A percentile compares a stretch with the other conserved stretches of the same genome.
Conservation (phyloP, 2,329 filamentous ascomycete genomes). For the Cladobotryum mycophilum region DNA sequence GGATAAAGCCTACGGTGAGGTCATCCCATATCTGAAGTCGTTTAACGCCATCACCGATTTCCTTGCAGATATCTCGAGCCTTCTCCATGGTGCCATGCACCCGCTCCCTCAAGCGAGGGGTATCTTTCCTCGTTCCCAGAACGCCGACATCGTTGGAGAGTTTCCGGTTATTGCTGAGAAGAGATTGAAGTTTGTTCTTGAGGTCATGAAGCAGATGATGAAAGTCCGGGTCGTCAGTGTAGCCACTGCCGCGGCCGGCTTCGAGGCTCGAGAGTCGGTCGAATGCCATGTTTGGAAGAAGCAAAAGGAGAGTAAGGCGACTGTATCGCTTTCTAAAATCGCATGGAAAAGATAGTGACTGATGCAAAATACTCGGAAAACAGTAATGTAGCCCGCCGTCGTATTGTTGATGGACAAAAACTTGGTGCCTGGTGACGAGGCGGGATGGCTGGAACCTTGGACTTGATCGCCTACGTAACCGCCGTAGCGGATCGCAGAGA, state of each 20-base stretch:
- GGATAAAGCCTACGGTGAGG: constrained; percentile 57
- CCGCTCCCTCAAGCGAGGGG: constrained; percentile 80
- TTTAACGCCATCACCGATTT: constrained; percentile 90
- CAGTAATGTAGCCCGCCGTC: neutral
- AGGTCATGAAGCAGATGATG: constrained; percentile 73
- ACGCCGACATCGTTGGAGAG: constrained; percentile 79
- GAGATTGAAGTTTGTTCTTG: constrained; percentile 80
- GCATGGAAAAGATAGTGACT: neutral
- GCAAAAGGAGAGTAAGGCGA: neutral
- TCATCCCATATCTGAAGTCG: constrained; percentile 83
- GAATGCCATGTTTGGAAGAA: constrained; percentile 66
- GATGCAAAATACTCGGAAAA: constrained; percentile 7
- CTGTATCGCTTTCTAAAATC: neutral
- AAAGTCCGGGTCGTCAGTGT: constrained; percentile 91
- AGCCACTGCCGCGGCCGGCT: constrained; percentile 68
- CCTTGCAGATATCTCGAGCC: constrained; percentile 79
- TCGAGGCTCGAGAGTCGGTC: constrained; percentile 81
- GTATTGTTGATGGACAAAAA: constrained; percentile 7
- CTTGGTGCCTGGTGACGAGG: neutral
- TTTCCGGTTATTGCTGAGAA: constrained; percentile 82
- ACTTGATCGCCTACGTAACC: constrained; percentile 23
- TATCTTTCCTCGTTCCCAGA: constrained; percentile 85
- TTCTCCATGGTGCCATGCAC: constrained; percentile 85
- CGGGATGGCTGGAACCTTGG: neutral
- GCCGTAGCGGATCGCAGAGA: constrained; percentile 8